These are phyloP conservation scores for Metschnikowia lachancei DNA, from an alignment of 805 yeast species.

Conservation along the genomic window DNA sequence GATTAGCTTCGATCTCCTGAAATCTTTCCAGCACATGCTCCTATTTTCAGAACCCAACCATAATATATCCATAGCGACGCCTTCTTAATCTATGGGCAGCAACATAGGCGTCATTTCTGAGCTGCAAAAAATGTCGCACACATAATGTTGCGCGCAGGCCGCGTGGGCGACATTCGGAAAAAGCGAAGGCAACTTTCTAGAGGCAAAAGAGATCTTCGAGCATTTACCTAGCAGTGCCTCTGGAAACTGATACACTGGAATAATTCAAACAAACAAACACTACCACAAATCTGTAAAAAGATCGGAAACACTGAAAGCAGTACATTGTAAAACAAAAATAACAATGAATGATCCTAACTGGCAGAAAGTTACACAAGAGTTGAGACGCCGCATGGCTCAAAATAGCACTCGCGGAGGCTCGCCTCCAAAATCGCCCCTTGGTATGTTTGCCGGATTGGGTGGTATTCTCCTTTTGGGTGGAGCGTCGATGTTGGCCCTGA, in stretches of 20 bases:
- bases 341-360: conserved; percentile 42
- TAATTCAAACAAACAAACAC: neutral
- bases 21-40: no score
- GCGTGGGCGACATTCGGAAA: neutral
- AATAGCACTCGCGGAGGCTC: conserved; percentile 26
- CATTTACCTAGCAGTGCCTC: neutral
- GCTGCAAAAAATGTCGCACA: conserved; percentile 3
- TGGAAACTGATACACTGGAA: neutral
- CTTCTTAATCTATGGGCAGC: no score
- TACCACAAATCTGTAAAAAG: neutral
- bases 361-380: conserved; percentile 41
- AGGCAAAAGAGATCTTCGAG: conserved; percentile 1
- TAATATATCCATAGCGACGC: no score
- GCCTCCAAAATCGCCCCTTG: conserved; percentile 37
- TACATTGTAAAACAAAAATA: neutral
- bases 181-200: conserved; percentile 4
- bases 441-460: conserved; percentile 42
- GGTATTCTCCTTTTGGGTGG: conserved; percentile 43
- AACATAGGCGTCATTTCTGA: no score
- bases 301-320: no score
- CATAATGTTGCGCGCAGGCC: conserved; percentile 1
- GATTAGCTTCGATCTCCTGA: no score
- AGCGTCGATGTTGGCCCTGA: conserved; percentile 39
- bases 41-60: no score
- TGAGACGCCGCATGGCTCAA: conserved; percentile 34